A percentile compares a stretch with the other conserved stretches of the same genome.
These are phyloP conservation scores for Dendrobium nobile DNA, from an alignment of 106 monocot genomes.

Conservation along the genomic window DNA sequence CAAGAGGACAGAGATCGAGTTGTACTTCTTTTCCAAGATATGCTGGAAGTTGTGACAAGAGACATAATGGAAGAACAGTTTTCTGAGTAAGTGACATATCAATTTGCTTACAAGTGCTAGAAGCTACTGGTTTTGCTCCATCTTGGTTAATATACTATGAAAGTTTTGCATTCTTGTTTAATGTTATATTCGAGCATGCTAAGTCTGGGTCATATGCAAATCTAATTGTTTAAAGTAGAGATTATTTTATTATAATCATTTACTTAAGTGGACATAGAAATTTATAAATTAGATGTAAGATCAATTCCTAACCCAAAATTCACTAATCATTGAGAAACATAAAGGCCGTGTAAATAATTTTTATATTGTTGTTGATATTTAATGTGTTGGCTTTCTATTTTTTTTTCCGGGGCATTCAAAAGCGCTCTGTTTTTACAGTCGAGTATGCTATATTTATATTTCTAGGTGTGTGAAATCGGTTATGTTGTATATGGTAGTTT, in stretches of 20 bases:
- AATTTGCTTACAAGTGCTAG: not conserved
- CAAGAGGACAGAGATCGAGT: constrained; percentile 50
- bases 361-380: not conserved
- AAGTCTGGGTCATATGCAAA: not conserved
- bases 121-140: not conserved
- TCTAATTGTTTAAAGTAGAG: not conserved
- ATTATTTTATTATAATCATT: not conserved
- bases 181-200: not conserved
- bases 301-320: not conserved
- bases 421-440: not conserved
- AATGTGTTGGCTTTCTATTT: not conserved
- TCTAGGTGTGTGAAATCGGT: not conserved
- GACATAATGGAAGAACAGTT: constrained; percentile 60
- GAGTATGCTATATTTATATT: not conserved
- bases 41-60: constrained; percentile 82
- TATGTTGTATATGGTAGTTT: not conserved
- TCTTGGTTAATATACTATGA: not conserved
- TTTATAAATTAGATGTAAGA: not conserved
- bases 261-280: not conserved
- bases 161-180: not conserved
- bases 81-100: not conserved
- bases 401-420: not conserved
- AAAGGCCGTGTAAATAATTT: not conserved
- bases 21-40: constrained; percentile 78
- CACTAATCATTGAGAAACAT: not conserved